phyloP scores from a whole-genome alignment of 768 basidiomycete species.

The Termitomyces sp. region DNA sequence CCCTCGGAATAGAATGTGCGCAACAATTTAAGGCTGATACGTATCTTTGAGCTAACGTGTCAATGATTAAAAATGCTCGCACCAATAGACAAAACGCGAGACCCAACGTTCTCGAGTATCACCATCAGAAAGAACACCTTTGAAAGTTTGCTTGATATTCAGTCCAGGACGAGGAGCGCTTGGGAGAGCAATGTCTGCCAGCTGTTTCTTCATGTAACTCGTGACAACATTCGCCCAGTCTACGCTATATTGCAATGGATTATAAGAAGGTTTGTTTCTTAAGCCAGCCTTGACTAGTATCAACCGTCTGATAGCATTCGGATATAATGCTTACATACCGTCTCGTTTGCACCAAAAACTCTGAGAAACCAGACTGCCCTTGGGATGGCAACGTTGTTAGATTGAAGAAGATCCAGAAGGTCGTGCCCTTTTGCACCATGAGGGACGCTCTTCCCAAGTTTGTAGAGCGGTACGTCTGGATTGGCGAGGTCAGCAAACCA shows the following conservation, averaged over 20 bases:
- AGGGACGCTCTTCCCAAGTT: conserved; percentile 80
- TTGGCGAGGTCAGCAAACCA: conserved; percentile 86
- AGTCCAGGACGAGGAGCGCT: conserved; percentile 70
- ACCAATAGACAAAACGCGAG: conserved; percentile 78
- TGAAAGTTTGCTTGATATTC: conserved; percentile 82
- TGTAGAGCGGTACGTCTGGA: conserved; percentile 72
- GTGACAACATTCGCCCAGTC: conserved; percentile 85
- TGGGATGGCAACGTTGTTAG: conserved; percentile 69
- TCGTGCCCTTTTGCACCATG: conserved; percentile 85
- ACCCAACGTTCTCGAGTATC: conserved; percentile 74
- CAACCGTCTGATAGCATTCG: not conserved
- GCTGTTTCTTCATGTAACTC: conserved; percentile 76
- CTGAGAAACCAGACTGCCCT: conserved; percentile 86
- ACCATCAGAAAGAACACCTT: conserved; percentile 67
- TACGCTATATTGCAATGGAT: conserved; percentile 76
- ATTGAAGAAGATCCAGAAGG: conserved; percentile 72
- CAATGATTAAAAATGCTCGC: conserved; percentile 9
- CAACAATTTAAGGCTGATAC: conserved; percentile 56
- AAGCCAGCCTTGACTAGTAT: conserved; percentile 45
- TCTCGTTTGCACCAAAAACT: conserved; percentile 84
- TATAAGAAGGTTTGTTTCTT: conserved; percentile 73
- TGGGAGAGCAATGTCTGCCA: conserved; percentile 73
- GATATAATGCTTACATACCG: conserved; percentile 32
- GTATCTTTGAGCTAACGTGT: not conserved
- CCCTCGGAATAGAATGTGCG: conserved; percentile 77